Base-by-base conservation (phyloP, 495 filamentous ascomycete species). In the Physcia stellaris region DNA sequence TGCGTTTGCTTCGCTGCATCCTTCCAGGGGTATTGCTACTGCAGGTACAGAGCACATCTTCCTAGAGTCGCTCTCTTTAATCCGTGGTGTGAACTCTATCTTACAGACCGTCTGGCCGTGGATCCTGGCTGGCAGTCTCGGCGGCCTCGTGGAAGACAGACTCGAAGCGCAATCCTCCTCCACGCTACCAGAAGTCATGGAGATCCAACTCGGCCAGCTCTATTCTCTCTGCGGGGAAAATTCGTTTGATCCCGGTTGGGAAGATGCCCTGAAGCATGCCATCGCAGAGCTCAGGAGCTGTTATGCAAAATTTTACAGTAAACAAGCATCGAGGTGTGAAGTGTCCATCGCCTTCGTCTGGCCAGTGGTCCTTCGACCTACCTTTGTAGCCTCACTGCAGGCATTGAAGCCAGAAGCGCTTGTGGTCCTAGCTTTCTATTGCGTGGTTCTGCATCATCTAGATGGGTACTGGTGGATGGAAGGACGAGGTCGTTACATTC, bases 381-480 rank as follows among this genome's bases (percentile, higher is more conserved):
- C 56, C 9, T 79, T 74, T 47, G 46, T 73, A 11, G 59, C 64
- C 0, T 54, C 73, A 17, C 63, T 74, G 4, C 57, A 59, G 7
- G 50, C 64, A 27, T 59, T 58, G 7, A 56, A 64, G 24, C 71
- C 75, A 0, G 67, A 76, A 28, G 71, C 78, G 4, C 39, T 73
- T 24, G 56, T 68, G 7, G 53, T 72, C 9, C 55, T 73, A 2
- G 66, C 68, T 2, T 64, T 71, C 43, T 73, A 64, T 46, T 59
- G 62, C 4, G 60, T 71, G 12, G 52, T 68, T 10, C 43, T 73
- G 30, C 60, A 71, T 40, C 58, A 61, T 35, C 35, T 71, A 21
- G 52, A 68, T n/a, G 42, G 59, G 6, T 52, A 59, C 30, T 73
- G 69, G 69, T 73, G 61, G 59, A 64, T 70, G 61, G 58, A 55